phyloP scores from a whole-genome alignment of 129 eudicot genomes.

The Arctium minus region DNA sequence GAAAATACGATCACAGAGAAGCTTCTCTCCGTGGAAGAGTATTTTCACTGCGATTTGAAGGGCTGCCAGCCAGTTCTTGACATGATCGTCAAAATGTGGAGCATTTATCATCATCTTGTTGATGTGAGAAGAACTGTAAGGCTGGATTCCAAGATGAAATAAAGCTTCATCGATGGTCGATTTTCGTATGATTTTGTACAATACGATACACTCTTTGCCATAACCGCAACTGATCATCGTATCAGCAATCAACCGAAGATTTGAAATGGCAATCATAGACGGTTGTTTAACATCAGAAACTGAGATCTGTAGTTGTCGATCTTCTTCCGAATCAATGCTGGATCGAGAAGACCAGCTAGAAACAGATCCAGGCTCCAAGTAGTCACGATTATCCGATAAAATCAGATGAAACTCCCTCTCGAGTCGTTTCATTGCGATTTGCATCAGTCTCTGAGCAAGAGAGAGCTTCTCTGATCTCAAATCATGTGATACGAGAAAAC shows the following conservation, averaged over 20 bases:
- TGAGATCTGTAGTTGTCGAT: background rate
- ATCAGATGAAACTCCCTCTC: constrained; percentile 53
- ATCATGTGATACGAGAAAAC: constrained; percentile 20
- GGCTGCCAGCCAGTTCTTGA: constrained; percentile 46
- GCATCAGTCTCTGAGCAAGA: constrained; percentile 45
- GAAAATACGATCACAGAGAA: constrained; percentile 60
- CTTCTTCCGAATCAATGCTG: constrained; percentile 34
- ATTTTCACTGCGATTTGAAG: constrained; percentile 36
- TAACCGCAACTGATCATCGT: constrained; percentile 73
- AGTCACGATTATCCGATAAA: constrained; percentile 33
- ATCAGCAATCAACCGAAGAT: constrained; percentile 58
- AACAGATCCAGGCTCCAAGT: constrained; percentile 34
- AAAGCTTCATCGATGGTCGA: constrained; percentile 58
- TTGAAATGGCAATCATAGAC: constrained; percentile 34
- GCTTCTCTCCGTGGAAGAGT: constrained; percentile 48
- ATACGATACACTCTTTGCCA: constrained; percentile 45
- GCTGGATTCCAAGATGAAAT: constrained; percentile 44
- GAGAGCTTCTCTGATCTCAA: constrained; percentile 36
- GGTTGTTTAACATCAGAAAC: constrained; percentile 6
- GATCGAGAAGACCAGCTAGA: constrained; percentile 31
- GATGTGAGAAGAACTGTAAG: constrained; percentile 30
- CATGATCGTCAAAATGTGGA: constrained; percentile 33
- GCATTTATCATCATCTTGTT: constrained; percentile 46
- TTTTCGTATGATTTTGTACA: constrained; percentile 51
- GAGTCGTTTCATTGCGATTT: constrained; percentile 61